phyloP scores from a whole-genome alignment of 495 filamentous ascomycete species.

The Talaromyces trachyspermus region DNA sequence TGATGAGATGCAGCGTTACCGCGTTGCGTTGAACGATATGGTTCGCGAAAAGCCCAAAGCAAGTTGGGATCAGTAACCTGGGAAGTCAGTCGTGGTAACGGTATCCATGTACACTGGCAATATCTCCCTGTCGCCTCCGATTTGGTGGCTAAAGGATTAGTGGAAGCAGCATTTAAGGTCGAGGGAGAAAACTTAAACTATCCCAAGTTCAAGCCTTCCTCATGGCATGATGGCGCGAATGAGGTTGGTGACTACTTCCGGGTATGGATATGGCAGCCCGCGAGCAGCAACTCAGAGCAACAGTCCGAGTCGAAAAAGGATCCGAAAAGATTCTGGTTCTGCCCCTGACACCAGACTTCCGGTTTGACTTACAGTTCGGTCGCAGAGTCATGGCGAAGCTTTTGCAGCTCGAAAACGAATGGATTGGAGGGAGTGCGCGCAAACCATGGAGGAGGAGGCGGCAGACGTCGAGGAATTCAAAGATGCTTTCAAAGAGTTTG shows the following conservation, averaged over 20 bases:
- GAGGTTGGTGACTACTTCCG: constrained; percentile 73
- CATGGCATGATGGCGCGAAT: constrained; percentile 33
- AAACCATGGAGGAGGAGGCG: constrained; percentile 69
- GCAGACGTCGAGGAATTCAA: constrained; percentile 76
- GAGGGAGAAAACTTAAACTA: constrained; percentile 72
- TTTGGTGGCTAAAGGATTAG: constrained; percentile 57
- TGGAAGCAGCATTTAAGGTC: constrained; percentile 77
- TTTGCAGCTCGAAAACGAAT: constrained; percentile 64
- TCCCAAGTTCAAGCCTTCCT: constrained; percentile 38
- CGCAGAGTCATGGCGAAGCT: constrained; percentile 82
- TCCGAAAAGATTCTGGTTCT: constrained; percentile 44
- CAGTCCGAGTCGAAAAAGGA: constrained; percentile 11
- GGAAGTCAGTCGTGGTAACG: constrained; percentile 71
- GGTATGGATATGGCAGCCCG: constrained; percentile 64
- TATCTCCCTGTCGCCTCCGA: constrained; percentile 69
- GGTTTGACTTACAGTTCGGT: constrained; percentile 61
- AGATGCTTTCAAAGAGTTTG: constrained; percentile 74
- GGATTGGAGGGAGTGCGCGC: constrained; percentile 76
- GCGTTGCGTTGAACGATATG: constrained; percentile 65
- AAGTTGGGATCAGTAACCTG: constrained; percentile 78
- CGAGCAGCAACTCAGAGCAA: background rate
- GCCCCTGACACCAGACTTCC: constrained; percentile 42
- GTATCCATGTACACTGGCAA: constrained; percentile 92
- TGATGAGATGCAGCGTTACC: constrained; percentile 75
- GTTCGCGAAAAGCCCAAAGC: constrained; percentile 34